Evolutionary conservation across 1,139 yeast species (phyloP), one percentile per base, ranked within the genome.

Genomic region (Nakaseomyces uthaithaninus): DNA sequence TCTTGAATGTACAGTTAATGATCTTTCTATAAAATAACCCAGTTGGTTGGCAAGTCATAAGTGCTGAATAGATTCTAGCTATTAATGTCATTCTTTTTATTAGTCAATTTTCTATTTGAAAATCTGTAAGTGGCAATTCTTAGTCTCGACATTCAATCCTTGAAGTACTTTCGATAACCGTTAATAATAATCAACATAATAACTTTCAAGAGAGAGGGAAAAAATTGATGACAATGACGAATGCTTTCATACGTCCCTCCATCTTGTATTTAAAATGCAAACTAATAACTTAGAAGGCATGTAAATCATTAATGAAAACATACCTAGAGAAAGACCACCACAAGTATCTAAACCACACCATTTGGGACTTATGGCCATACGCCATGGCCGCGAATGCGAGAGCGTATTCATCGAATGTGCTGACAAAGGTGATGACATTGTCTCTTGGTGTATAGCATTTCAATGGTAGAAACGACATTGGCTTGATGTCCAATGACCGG

Each of bases 321-420:
- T 68, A 66, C 47, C 93, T 70, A 46, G 95, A 82, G 33, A 80
- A 64, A 6, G 74, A 46, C 54, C 91, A 68, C 96, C 97, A 91
- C 2, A 87, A 81, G 67, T 83, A 85, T 49, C 99, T 71, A 62
- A 82, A 91, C 97, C 97, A 91, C 11, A 80, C 89, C 86, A 91
- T 83, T 60, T 91, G 99, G 3, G 94, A 79, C 48, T 69, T 69
- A 62, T 91, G 97, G 3, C 85, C 95, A 50, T 71, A 71, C 3
- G 79, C 67, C 96, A 91, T 87, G 4, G 95, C 84, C 0, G 81
- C 73, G 43, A 78, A 68, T 27, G 80, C 70, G 7, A 74, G 66
- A 39, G 80, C 67, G 52, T 80, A 71, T 63, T 76, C 73, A 43
- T 77, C 71, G 49, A 77, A 68, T 50, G 49, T 44, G 30, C 47